A percentile compares a stretch with the other conserved stretches of the same genome.
Evolutionary conservation across 768 basidiomycete species (phyloP).

Genomic region (Tulasnella sp.): DNA sequence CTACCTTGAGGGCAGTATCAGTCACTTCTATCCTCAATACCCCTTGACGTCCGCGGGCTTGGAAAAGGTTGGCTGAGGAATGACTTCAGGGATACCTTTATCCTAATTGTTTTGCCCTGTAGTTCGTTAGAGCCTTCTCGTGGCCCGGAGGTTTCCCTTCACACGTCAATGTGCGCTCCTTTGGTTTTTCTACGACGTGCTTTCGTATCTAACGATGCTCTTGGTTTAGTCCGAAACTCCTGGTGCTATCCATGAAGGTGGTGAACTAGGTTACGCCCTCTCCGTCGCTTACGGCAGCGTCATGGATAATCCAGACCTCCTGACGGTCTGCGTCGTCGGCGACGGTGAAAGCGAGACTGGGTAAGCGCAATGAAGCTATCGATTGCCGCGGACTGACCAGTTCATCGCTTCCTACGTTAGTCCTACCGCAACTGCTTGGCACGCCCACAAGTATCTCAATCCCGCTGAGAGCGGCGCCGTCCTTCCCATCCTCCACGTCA

Average conservation of each 20-base stretch:
- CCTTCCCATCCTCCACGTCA: constrained; percentile 80
- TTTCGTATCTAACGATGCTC: not conserved
- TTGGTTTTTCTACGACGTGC: not conserved
- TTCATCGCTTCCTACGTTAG: not conserved
- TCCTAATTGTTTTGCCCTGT: constrained; percentile 27
- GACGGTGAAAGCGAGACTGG: constrained; percentile 82
- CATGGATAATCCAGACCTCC: constrained; percentile 83
- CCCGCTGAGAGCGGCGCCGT: constrained; percentile 84
- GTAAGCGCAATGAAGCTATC: not conserved
- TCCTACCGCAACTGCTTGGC: constrained; percentile 65
- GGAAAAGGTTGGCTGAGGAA: constrained; percentile 16
- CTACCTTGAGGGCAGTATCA: constrained; percentile 55
- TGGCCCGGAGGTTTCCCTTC: constrained; percentile 78
- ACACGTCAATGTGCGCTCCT: constrained; percentile 30
- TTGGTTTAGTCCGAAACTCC: constrained; percentile 66
- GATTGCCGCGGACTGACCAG: not conserved
- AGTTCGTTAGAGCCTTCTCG: constrained; percentile 64
- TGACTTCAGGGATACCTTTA: constrained; percentile 28
- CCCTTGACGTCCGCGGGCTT: constrained; percentile 38
- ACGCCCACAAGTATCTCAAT: constrained; percentile 82
- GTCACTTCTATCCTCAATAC: constrained; percentile 33
- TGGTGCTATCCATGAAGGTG: constrained; percentile 82
- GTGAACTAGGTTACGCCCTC: constrained; percentile 80
- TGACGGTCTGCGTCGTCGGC: constrained; percentile 72
- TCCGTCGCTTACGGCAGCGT: constrained; percentile 77